Conservation (phyloP, 805 yeast genomes). For the Yarrowia alimentaria region DNA sequence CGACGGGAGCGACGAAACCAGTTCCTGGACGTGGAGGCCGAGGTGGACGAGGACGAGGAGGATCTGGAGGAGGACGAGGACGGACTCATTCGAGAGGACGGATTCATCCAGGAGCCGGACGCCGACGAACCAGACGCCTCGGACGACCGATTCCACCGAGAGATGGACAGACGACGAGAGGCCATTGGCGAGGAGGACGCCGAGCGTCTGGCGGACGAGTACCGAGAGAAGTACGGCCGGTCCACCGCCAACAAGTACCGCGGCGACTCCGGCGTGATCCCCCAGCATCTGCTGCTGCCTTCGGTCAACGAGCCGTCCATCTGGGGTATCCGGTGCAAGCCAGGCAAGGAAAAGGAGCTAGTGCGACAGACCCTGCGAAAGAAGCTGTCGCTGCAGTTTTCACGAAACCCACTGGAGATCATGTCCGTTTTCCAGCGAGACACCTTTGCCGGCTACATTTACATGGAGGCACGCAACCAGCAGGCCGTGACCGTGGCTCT, state of each 20-base stretch:
- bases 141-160: conserved; percentile 85
- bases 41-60: conserved; percentile 96
- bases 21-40: conserved; percentile 97
- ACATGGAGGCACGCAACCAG: conserved; percentile 89
- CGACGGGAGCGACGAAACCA: conserved; percentile 61
- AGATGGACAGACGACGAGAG: conserved; percentile 70
- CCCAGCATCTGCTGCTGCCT: conserved; percentile 90
- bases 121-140: conserved; percentile 55
- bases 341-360: conserved; percentile 88
- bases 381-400: conserved; percentile 71
- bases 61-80: conserved; percentile 93
- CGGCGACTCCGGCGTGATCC: conserved; percentile 82
- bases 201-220: conserved; percentile 85
- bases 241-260: conserved; percentile 75
- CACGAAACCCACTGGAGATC: conserved; percentile 77
- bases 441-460: conserved; percentile 84
- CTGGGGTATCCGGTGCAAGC: conserved; percentile 92
- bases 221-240: conserved; percentile 89
- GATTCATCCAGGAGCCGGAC: conserved; percentile 50
- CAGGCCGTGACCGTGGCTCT: conserved; percentile 89
- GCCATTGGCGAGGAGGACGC: conserved; percentile 92
- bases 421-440: conserved; percentile 92
- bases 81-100: conserved; percentile 75
- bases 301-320: conserved; percentile 95
- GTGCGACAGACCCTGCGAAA: conserved; percentile 82